Evolutionary conservation across 495 filamentous ascomycete genomes (phyloP).

Genomic region (Penicillium cosmopolitanum): DNA sequence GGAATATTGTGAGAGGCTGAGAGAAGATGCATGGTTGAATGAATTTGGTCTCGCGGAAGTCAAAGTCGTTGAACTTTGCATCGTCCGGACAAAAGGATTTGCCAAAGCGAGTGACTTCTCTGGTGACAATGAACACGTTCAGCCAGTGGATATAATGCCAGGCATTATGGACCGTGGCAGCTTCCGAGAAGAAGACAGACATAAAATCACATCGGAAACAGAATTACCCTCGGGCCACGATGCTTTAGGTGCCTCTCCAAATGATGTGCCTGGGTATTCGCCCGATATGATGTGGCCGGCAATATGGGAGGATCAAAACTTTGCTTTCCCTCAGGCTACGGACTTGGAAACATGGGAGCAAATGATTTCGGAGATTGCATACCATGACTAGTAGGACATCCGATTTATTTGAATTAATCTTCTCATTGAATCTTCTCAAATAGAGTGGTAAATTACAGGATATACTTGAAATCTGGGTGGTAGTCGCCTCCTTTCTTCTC

Average conservation of each 20-base stretch:
- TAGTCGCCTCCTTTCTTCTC: slow-evolving; percentile 22
- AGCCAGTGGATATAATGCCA: slow-evolving; percentile 2
- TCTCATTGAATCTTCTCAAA: not conserved
- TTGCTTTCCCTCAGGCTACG: slow-evolving; percentile 21
- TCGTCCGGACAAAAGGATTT: slow-evolving; percentile 14
- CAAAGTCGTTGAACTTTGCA: slow-evolving; percentile 22
- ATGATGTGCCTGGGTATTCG: slow-evolving; percentile 12
- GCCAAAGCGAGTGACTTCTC: slow-evolving; percentile 8
- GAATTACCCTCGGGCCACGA: not conserved
- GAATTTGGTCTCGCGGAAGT: slow-evolving; percentile 24
- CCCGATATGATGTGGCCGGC: slow-evolving; percentile 22
- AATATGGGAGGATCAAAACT: slow-evolving; percentile 23
- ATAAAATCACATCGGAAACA: not conserved
- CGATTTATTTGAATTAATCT: too few species aligned
- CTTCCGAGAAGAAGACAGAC: not conserved
- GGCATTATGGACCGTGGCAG: not conserved
- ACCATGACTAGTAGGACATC: slow-evolving; percentile 11
- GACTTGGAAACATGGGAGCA: slow-evolving; percentile 24
- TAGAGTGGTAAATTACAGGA: slow-evolving; percentile 5
- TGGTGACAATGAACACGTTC: not conserved
- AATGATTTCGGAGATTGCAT: slow-evolving; percentile 25
- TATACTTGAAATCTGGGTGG: slow-evolving; percentile 23
- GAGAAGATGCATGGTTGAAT: slow-evolving; percentile 20
- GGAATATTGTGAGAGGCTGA: slow-evolving; percentile 18
- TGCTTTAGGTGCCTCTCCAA: not conserved